These are phyloP conservation scores for Blastomyces gilchristii DNA, from an alignment of 2,329 filamentous ascomycete species.

Conservation along the genomic window DNA sequence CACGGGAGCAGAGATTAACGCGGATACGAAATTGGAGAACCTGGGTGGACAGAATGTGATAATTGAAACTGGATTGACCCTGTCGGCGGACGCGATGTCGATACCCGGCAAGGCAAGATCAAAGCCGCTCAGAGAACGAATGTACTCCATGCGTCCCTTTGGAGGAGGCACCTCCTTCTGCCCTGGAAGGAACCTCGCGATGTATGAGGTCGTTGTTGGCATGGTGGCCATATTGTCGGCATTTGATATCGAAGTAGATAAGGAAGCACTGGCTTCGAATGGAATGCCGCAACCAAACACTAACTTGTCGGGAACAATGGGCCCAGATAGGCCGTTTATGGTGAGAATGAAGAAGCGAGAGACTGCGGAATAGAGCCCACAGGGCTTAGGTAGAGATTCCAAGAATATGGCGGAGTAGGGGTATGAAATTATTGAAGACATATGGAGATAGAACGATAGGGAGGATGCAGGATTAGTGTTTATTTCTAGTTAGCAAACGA, in stretches of 20 bases:
- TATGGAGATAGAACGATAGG: neutral
- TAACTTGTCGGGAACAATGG: slow-evolving; percentile 8
- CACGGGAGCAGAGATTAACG: neutral
- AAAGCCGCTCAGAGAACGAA: slow-evolving; percentile 9
- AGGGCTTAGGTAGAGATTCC: neutral
- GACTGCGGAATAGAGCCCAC: neutral
- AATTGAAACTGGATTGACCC: neutral
- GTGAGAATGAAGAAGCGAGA: slow-evolving; percentile 12
- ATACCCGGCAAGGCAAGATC: slow-evolving; percentile 8
- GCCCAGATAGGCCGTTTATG: slow-evolving; percentile 13
- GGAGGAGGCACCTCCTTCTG: slow-evolving; percentile 11
- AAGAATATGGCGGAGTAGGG: neutral
- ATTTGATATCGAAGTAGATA: slow-evolving; percentile 14
- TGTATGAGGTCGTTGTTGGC: slow-evolving; percentile 9
- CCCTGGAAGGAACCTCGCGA: slow-evolving; percentile 12
- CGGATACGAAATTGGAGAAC: neutral
- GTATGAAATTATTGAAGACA: neutral
- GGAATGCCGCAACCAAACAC: slow-evolving; percentile 10
- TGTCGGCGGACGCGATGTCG: slow-evolving; percentile 10
- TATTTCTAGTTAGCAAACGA: neutral
- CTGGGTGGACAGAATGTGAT: neutral
- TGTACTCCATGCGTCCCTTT: slow-evolving; percentile 11
- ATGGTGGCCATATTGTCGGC: slow-evolving; percentile 9
- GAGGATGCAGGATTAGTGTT: neutral
- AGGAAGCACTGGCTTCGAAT: slow-evolving; percentile 10